Percentiles rank a stretch among this genome's conserved stretches.
Evolutionary conservation across 441 rosid species (phyloP).

Genomic region (Omphalea diandra): DNA sequence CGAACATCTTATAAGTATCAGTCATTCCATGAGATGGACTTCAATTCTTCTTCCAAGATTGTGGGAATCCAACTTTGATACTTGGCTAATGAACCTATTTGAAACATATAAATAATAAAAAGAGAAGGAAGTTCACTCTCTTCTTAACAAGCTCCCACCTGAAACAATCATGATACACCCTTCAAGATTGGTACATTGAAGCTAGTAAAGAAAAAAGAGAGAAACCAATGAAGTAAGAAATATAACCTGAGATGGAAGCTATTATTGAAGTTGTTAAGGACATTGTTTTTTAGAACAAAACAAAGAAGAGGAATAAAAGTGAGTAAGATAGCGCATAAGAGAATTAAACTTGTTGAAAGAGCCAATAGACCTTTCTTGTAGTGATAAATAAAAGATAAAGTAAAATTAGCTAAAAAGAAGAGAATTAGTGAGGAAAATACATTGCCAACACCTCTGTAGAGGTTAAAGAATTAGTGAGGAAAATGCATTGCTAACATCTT

Average conservation of each 20-base stretch:
- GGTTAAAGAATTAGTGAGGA: too few species aligned
- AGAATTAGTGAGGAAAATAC: too few species aligned
- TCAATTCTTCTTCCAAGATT: constrained; percentile 84
- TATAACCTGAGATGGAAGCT: constrained; percentile 61
- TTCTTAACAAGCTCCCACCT: constrained; percentile 90
- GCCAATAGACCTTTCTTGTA: constrained; percentile 73
- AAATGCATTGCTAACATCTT: constrained; percentile 46
- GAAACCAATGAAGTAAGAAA: constrained; percentile 53
- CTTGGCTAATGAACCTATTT: constrained; percentile 90
- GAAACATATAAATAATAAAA: constrained; percentile 85
- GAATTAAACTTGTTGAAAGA: constrained; percentile 45
- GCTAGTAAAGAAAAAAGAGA: constrained; percentile 52
- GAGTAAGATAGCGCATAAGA: constrained; percentile 63
- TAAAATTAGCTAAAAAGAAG: constrained; percentile 39
- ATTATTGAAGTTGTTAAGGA: constrained; percentile 61
- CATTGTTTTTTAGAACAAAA: constrained; percentile 54
- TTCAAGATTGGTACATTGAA: constrained; percentile 76
- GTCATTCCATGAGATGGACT: constrained; percentile 95
- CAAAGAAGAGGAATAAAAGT: constrained; percentile 85
- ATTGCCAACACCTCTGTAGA: too few species aligned
- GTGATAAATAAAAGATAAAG: constrained; percentile 32
- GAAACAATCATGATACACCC: constrained; percentile 93
- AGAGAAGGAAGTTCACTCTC: constrained; percentile 78
- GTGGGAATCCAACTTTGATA: constrained; percentile 92
- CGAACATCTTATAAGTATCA: constrained; percentile 77